phyloP scores from a whole-genome alignment of 169 alveolate species.

The Babesia ovis region DNA sequence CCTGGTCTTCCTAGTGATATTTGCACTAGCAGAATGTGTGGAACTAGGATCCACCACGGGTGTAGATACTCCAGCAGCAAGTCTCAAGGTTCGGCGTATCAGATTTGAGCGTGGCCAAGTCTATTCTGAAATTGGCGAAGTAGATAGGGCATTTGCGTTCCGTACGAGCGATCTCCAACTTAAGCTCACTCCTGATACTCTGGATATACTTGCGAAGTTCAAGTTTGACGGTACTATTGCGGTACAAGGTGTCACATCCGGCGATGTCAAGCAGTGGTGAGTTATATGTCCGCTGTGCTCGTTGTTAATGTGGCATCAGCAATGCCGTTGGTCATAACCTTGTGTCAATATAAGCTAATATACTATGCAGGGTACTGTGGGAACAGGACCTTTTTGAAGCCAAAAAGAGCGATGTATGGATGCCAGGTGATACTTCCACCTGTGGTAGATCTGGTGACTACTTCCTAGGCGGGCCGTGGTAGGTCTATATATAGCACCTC shows the following conservation, averaged over 20 bases:
- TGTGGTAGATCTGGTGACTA: slow-evolving; percentile 63
- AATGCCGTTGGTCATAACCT: background rate
- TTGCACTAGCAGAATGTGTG: background rate
- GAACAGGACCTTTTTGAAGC: slow-evolving; percentile 49
- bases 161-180: slow-evolving; percentile 53
- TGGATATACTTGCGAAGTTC: slow-evolving; percentile 54
- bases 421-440: slow-evolving; percentile 28
- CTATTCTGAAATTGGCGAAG: slow-evolving; percentile 22
- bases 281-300: too few species aligned
- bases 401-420: slow-evolving; percentile 32
- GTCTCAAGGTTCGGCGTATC: slow-evolving; percentile 32
- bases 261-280: slow-evolving; percentile 61
- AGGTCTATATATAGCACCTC: background rate
- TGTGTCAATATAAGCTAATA: background rate
- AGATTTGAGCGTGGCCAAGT: slow-evolving; percentile 28
- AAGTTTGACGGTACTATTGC: slow-evolving; percentile 46
- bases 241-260: slow-evolving; percentile 19
- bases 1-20: background rate
- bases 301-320: too few species aligned
- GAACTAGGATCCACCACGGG: too few species aligned
- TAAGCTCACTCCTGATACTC: slow-evolving; percentile 15
- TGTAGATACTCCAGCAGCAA: background rate
- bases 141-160: slow-evolving; percentile 39
- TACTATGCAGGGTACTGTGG: slow-evolving; percentile 37
- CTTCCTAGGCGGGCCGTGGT: slow-evolving; percentile 69